These are phyloP conservation scores for Domatiomyces catenatus DNA, from an alignment of 2,329 filamentous ascomycete species.

Conservation along the genomic window DNA sequence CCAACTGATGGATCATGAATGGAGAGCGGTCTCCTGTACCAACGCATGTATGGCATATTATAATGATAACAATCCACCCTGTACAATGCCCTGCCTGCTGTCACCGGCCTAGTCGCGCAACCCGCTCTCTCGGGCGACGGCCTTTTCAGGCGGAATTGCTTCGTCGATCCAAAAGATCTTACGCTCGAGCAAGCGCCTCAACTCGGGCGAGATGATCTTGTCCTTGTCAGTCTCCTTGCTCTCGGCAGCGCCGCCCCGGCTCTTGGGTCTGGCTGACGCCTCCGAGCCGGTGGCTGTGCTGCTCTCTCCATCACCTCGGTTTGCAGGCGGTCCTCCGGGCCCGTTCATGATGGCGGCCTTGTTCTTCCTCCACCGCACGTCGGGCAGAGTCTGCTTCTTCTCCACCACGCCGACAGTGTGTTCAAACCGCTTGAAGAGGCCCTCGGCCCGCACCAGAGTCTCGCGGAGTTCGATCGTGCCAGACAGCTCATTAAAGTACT, in stretches of 20 bases:
- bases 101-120: not conserved
- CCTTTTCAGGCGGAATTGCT: not conserved
- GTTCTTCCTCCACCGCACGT: slow-evolving; percentile 3
- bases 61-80: not conserved
- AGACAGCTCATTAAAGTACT: slow-evolving; percentile 93
- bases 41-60: not conserved
- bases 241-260: slow-evolving; percentile 9
- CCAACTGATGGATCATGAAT: slow-evolving; percentile 4
- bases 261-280: slow-evolving; percentile 1
- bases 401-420: slow-evolving; percentile 81
- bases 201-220: slow-evolving; percentile 47
- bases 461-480: slow-evolving; percentile 80
- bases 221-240: slow-evolving; percentile 21
- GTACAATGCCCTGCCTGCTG: not conserved
- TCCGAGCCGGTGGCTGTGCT: not conserved
- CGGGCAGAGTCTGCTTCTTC: slow-evolving; percentile 74
- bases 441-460: slow-evolving; percentile 74
- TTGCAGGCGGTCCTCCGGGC: not conserved
- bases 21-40: not conserved
- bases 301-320: not conserved
- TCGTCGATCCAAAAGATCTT: slow-evolving; percentile 40
- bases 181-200: slow-evolving; percentile 45
- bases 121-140: not conserved
- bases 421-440: slow-evolving; percentile 75
- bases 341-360: slow-evolving; percentile 2